Evolutionary conservation across 371 early-diverging fungal genomes (phyloP).

Genomic region (Mucor circinelloides): DNA sequence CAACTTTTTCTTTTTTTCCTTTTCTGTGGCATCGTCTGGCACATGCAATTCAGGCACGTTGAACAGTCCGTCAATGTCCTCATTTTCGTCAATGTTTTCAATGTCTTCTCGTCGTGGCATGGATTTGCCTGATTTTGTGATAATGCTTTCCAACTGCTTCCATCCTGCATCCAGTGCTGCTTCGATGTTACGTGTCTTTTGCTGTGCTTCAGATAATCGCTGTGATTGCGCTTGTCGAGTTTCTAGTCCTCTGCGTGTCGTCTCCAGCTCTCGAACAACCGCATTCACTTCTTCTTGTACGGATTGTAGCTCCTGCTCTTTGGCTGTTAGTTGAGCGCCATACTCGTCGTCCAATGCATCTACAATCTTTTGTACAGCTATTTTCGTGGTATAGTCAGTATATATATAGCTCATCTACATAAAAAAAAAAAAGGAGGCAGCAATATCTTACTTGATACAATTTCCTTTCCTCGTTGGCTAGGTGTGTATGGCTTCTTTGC

Average conservation of each 20-base stretch:
- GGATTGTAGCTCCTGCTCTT: constrained; percentile 65
- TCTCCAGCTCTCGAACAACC: constrained; percentile 68
- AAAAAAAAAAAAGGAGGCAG: no score
- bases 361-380: constrained; percentile 72
- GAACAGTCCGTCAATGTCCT: constrained; percentile 29
- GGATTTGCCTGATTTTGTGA: constrained; percentile 16
- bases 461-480: constrained; percentile 54
- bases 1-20: constrained; percentile 24
- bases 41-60: constrained; percentile 5
- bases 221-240: constrained; percentile 49
- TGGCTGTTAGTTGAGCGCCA: constrained; percentile 57
- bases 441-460: constrained; percentile 56
- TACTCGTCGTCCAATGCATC: constrained; percentile 71
- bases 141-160: constrained; percentile 17
- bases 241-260: constrained; percentile 64
- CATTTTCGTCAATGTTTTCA: constrained; percentile 25
- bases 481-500: constrained; percentile 28
- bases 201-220: constrained; percentile 60
- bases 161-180: constrained; percentile 39
- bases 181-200: constrained; percentile 55
- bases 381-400: not conserved
- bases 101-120: constrained; percentile 10
- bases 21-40: constrained; percentile 12
- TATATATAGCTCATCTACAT: no score
- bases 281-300: constrained; percentile 61